These are phyloP conservation scores for Pleurotus platypus DNA, from an alignment of 768 basidiomycete species.

Conservation along the genomic window DNA sequence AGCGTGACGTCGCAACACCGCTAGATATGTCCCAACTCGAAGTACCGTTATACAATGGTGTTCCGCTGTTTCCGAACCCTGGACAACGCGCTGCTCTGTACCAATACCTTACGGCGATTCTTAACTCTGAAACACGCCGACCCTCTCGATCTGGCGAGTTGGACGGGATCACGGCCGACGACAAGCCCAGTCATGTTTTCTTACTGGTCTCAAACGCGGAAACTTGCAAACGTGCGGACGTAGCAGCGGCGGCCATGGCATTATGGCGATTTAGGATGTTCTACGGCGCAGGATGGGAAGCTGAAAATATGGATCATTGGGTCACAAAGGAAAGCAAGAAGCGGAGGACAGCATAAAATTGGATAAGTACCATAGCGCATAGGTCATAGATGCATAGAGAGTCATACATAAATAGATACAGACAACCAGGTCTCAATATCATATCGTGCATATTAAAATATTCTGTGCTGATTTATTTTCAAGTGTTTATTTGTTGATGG, in stretches of 20 bases:
- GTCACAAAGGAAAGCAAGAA: constrained; percentile 1
- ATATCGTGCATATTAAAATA: not conserved
- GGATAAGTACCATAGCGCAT: constrained; percentile 5
- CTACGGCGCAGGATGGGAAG: constrained; percentile 56
- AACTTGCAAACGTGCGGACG: constrained; percentile 52
- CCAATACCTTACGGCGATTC: constrained; percentile 32
- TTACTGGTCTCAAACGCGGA: constrained; percentile 51
- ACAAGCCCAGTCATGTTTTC: constrained; percentile 68
- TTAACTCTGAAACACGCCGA: not conserved
- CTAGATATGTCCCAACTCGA: constrained; percentile 21
- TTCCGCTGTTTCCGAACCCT: constrained; percentile 58
- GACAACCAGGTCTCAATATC: not conserved
- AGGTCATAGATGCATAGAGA: not conserved
- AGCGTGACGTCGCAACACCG: constrained; percentile 9
- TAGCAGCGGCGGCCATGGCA: constrained; percentile 63
- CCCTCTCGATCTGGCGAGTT: not conserved
- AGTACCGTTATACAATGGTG: constrained; percentile 69
- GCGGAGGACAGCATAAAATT: constrained; percentile 7
- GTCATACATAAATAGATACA: constrained; percentile 8
- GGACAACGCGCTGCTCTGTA: constrained; percentile 61
- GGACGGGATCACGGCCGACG: constrained; percentile 17
- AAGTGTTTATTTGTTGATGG: not conserved
- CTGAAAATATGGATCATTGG: constrained; percentile 14
- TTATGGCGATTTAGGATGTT: constrained; percentile 81
- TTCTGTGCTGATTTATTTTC: not conserved